phyloP scores from a whole-genome alignment of 1,284 basidiomycete genomes.

The Microbotryum lychnidis-dioicae region DNA sequence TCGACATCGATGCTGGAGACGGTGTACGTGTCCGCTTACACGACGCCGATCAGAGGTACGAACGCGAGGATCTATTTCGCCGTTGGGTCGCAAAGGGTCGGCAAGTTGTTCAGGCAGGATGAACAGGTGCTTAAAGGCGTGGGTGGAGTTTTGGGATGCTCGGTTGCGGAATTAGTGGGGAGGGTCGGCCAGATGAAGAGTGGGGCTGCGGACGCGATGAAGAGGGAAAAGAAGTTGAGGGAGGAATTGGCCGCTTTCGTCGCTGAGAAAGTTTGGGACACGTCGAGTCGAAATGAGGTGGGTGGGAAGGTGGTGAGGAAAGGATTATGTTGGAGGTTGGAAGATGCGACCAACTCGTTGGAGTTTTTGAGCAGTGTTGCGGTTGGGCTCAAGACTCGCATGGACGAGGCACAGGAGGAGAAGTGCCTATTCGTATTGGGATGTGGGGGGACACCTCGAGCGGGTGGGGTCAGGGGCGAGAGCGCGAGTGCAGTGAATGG shows the following conservation, averaged over 20 bases:
- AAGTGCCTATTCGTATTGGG: conserved; percentile 53
- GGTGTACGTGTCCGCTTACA: conserved; percentile 57
- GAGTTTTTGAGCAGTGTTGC: conserved; percentile 55
- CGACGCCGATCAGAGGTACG: conserved; percentile 47
- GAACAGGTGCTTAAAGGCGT: conserved; percentile 1
- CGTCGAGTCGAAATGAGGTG: conserved; percentile 12
- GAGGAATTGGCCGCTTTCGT: conserved; percentile 57
- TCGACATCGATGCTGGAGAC: conserved; percentile 47
- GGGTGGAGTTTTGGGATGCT: conserved; percentile 51
- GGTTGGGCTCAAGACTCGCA: conserved; percentile 45
- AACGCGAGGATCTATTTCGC: conserved; percentile 63
- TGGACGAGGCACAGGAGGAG: conserved; percentile 33
- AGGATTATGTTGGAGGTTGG: conserved; percentile 46
- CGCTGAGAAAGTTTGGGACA: conserved; percentile 44
- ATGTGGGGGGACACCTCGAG: conserved; percentile 43
- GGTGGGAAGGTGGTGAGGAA: conserved; percentile 24
- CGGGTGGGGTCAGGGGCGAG: background rate
- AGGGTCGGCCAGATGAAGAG: conserved; percentile 62
- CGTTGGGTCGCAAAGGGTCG: conserved; percentile 62
- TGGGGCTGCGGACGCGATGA: conserved; percentile 55
- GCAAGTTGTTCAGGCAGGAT: conserved; percentile 46
- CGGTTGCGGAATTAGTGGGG: conserved; percentile 54
- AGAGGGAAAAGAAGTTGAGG: conserved; percentile 57
- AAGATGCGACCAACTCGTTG: conserved; percentile 55
- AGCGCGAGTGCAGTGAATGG: conserved; percentile 10